Evolutionary conservation across 2,329 filamentous ascomycete genomes (phyloP), one percentile per base, ranked within the genome.

Genomic region (Cladosporium halotolerans): DNA sequence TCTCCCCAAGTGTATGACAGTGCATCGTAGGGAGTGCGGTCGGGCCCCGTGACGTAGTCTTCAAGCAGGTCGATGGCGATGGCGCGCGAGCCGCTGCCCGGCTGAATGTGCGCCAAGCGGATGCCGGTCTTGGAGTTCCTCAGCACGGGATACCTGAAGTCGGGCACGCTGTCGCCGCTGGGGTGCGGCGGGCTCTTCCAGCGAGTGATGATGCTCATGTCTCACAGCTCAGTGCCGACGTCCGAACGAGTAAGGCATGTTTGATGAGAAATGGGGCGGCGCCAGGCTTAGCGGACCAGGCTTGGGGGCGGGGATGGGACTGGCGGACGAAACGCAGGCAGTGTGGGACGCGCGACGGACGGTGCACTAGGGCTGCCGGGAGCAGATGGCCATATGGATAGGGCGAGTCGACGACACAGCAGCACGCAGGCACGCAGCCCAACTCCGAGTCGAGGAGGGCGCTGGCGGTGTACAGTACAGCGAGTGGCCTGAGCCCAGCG

Each of bases 1-100:
- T 57, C 47, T 8, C 64, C 63, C 64, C 63, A 68, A 4, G 61
- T 62, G 40, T 68, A 66, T 1, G 62, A 65, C 10, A 67, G 54
- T 2, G 65, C 64, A 58, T 66, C 63, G 42, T 68, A 67, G 1
- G 52, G 45, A 10, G 49, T 54, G 19, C 61, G 55, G 9, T 56
- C 53, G 18, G 57, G 53, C 11, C 55, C 56, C 9, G 55, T 59
- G 4, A 67, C 54, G 49, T 54, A 63, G 14, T 59, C 59, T 14
- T 66, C 63, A 18, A 61, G 52, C 18, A 65, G 54, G 41, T 60
- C 53, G 44, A 66, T 64, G 28, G 59, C 46, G 11, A 66, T 55
- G 28, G 58, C 60, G 43, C 60, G 59, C 23, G 51, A 60, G 14
- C 63, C 62, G 19, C 42, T 59, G 3, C 63, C 63, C 0, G 60